A percentile compares a stretch with the other conserved stretches of the same genome.
Evolutionary conservation across 805 yeast species (phyloP).

Genomic region (Candida silvicultrix): DNA sequence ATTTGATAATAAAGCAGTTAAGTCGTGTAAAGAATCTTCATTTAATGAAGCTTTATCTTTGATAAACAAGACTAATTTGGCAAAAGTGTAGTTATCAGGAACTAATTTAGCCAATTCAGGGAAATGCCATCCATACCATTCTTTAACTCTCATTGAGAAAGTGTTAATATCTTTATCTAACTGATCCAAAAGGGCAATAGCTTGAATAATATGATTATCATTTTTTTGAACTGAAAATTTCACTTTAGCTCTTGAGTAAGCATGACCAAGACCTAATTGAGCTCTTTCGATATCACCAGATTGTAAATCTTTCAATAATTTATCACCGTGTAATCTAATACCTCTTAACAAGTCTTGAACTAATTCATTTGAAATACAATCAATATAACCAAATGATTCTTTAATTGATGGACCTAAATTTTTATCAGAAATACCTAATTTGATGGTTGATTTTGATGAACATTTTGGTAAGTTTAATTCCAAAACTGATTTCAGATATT

Average conservation of each 20-base stretch:
- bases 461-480: conserved; percentile 86
- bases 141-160: conserved; percentile 97
- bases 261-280: conserved; percentile 97
- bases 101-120: conserved; percentile 96
- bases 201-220: conserved; percentile 98
- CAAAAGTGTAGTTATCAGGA: conserved; percentile 97
- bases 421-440: conserved; percentile 88
- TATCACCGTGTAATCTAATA: conserved; percentile 82
- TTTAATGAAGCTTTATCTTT: conserved; percentile 80
- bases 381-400: conserved; percentile 82
- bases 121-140: conserved; percentile 99
- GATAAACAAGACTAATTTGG: conserved; percentile 74
- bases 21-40: conserved; percentile 80
- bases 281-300: conserved; percentile 97
- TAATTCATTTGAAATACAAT: conserved; percentile 84
- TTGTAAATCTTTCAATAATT: conserved; percentile 85
- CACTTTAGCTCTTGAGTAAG: conserved; percentile 97
- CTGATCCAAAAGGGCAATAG: conserved; percentile 93
- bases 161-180: conserved; percentile 96
- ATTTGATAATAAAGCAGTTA: conserved; percentile 76
- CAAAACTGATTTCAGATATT: conserved; percentile 80
- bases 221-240: conserved; percentile 98
- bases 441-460: conserved; percentile 53
- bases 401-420: conserved; percentile 95
- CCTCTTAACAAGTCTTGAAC: conserved; percentile 96